Evolutionary conservation across 2,329 filamentous ascomycete genomes (phyloP), one percentile per base, ranked within the genome.

Genomic region (Epichloe scottii): DNA sequence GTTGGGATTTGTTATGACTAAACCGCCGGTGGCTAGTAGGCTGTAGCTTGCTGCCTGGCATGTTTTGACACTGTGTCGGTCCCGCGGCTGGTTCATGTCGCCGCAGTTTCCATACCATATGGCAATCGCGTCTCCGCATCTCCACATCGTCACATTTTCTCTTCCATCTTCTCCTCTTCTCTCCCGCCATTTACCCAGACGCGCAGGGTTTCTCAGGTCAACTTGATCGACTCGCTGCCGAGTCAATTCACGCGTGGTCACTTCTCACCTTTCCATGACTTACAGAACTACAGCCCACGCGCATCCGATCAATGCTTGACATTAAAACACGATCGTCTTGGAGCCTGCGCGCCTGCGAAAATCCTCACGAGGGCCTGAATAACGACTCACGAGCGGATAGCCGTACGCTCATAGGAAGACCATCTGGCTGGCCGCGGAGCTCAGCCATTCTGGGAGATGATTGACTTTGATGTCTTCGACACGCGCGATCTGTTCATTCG

Each of bases 401-500:
- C 42, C 15, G 15, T n/a, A 8, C 5, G 4, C 41, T 14, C 12
- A 37, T 37, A 37, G 1, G 12, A 14, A n/a, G 8, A 23, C 23
- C 7, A 15, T 21, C 5, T n/a, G 11, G 23, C 23, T n/a, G 10
- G 8, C 5, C 12, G 37, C 26, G 15, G 11, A 35, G 10, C n/a
- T 19, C 26, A 33, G 46, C 12, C 38, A 23, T n/a, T 7, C 11
- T 19, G 23, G n/a, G 34, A 21, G 4, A 54, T 54, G 53, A 38
- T 48, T 34, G 34, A 30, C 17, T 56, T 59, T 51, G 53, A 59
- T 41, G 52, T 74, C 55, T 63, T 77, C 59, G 58, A 69, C 55
- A 62, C 63, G 48, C 71, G 75, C 60, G 73, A 74, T 46, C 58
- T 77, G 15, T 53, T 77, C 54, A 43, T 51, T 14, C 52, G 49